Conservation (phyloP, 2,329 filamentous ascomycete genomes). For the Sclerotinia glacialis region DNA sequence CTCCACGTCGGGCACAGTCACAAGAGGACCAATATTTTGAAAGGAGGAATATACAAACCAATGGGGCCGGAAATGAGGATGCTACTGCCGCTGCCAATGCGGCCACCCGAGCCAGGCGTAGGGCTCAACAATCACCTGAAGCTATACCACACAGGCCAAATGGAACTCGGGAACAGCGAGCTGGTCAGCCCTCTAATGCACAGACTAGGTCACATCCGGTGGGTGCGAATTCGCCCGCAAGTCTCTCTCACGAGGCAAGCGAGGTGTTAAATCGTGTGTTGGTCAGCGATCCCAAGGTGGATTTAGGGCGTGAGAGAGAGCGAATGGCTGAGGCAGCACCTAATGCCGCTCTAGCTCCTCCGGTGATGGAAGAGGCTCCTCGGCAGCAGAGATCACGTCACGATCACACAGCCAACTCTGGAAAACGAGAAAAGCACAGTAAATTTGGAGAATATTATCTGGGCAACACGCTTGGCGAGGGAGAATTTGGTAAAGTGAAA, state of each 20-base stretch:
- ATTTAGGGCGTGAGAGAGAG: constrained; percentile 68
- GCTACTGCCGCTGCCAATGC: constrained; percentile 42
- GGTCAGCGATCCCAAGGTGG: constrained; percentile 71
- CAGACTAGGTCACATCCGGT: constrained; percentile 39
- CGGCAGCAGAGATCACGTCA: constrained; percentile 53
- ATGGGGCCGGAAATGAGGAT: constrained; percentile 41
- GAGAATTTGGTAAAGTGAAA: constrained; percentile 98
- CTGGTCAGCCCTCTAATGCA: constrained; percentile 39
- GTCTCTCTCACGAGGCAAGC: constrained; percentile 71
- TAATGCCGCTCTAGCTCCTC: constrained; percentile 43
- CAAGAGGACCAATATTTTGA: constrained; percentile 37
- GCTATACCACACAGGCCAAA: constrained; percentile 43
- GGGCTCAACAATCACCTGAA: constrained; percentile 47
- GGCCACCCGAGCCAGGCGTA: constrained; percentile 46
- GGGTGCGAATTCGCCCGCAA: constrained; percentile 50
- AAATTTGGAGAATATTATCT: constrained; percentile 96
- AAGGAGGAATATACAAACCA: constrained; percentile 43
- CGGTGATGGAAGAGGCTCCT: constrained; percentile 46
- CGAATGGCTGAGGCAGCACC: constrained; percentile 61
- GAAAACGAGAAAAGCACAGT: constrained; percentile 66
- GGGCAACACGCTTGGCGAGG: constrained; percentile 93
- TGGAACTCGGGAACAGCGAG: constrained; percentile 44
- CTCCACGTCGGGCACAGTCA: constrained; percentile 29
- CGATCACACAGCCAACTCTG: constrained; percentile 48
- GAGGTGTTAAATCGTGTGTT: constrained; percentile 75